Evolutionary conservation across 2,329 filamentous ascomycete genomes (phyloP).

Genomic region (Zasmidium cellare): DNA sequence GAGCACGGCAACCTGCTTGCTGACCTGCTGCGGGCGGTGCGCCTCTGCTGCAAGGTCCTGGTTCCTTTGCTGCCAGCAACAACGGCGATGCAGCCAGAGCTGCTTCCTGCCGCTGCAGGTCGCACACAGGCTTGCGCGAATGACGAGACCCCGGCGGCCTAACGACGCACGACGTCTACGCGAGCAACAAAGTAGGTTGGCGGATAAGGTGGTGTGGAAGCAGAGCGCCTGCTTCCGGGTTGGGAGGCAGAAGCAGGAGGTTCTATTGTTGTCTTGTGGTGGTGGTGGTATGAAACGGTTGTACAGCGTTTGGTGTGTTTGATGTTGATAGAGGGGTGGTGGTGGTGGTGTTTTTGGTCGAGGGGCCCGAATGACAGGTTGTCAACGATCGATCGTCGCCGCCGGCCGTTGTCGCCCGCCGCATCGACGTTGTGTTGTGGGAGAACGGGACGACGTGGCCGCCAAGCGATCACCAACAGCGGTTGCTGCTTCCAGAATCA

Average conservation of each 20-base stretch:
- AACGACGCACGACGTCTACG: constrained; percentile 1
- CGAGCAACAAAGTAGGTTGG: background rate
- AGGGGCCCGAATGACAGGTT: constrained; percentile 14
- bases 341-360: constrained; percentile 1
- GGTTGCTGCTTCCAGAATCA: too few species aligned
- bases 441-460: background rate
- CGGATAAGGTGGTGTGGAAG: too few species aligned
- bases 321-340: background rate
- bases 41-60: background rate
- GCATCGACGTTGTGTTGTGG: constrained; percentile 1
- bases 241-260: background rate
- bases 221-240: constrained; percentile 1
- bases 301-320: constrained; percentile 4
- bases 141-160: background rate
- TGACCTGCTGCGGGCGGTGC: background rate
- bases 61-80: background rate
- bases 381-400: constrained; percentile 11
- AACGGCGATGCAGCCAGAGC: background rate
- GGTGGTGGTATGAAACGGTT: constrained; percentile 12
- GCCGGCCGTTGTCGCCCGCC: constrained; percentile 2
- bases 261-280: too few species aligned
- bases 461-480: background rate
- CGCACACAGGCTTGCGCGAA: background rate
- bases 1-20: background rate
- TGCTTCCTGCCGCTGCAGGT: background rate